Base-by-base conservation (phyloP, 257 asterid genomes). In the Paraleonurus japonicus region DNA sequence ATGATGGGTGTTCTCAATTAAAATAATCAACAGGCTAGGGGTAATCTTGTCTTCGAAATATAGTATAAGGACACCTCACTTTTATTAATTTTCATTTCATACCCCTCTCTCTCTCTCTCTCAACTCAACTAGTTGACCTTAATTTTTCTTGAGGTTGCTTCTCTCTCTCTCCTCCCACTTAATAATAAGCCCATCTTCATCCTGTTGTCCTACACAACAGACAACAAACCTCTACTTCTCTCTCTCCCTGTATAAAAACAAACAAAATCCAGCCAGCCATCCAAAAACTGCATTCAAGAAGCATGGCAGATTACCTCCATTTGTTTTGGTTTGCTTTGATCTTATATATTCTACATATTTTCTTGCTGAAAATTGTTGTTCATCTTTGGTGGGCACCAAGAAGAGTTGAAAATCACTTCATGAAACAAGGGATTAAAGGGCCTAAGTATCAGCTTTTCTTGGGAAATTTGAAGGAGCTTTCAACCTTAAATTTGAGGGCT, bases 401-500 rank as follows among this genome's bases (percentile, higher is more conserved):
- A 32, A 89, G 79, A 76, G 72, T 81, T 23, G 86, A 85, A 73
- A 74, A 76, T 11, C 84, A 85, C 76, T 91, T 91, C 80, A 43
- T 48, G 69, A 84, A 81, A 32, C 96, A 94, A 77, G 97, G 97
- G 51, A 89, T 94, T 67, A 80, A 35, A 16, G 99, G 97, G 7
- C 99, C 97, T 2, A 83, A 79, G 30, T 91, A 94, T 16, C 85
- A 78, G 57, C 84, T 91, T 70, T 75, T 94, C 61, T 53, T 89
- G 58, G 99, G 98, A 11, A 94, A 89, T 73, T 72, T 94, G n/a
- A 91, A 85, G 80, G 99, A 94, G 73, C 78, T 94, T 43, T 85
- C 85, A 0, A 81, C 79, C 79, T 82, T 94, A 30, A 83, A 81
- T 47, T 50, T 81, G 71, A 79, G 22, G 19, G 93, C 91, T 65